Evolutionary conservation across 345 rosid genomes (phyloP).

Genomic region (Eucalyptus dawsonii): DNA sequence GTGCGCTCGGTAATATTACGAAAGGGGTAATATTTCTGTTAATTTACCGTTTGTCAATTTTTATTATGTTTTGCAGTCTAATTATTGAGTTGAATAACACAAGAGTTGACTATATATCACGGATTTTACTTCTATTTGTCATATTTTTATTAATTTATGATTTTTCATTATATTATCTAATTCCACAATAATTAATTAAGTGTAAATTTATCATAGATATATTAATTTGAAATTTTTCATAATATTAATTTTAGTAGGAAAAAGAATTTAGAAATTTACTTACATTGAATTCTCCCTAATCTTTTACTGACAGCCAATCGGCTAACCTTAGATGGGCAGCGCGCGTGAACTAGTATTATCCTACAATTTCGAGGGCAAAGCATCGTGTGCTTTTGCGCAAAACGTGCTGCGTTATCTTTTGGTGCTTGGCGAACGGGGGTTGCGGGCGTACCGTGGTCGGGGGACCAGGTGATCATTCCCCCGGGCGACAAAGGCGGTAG

Average conservation of each 20-base stretch:
- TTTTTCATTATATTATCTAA: too few relatives aligned
- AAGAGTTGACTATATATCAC: fast-evolving
- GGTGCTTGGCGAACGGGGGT: not conserved
- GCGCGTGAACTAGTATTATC: not conserved
- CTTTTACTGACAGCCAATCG: too few relatives aligned
- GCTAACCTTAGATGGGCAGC: not conserved
- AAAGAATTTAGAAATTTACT: too few relatives aligned
- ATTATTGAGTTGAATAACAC: too few relatives aligned
- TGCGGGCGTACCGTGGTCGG: not conserved
- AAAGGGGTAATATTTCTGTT: too few relatives aligned
- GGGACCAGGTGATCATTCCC: not conserved
- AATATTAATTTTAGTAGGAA: too few relatives aligned
- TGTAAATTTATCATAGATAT: fast-evolving
- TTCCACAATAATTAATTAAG: too few relatives aligned
- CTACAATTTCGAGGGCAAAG: not conserved
- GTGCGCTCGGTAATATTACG: not conserved
- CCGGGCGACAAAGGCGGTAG: not conserved
- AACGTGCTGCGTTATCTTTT: not conserved
- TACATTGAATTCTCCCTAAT: not conserved
- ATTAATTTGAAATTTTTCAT: too few relatives aligned
- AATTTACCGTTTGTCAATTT: too few relatives aligned
- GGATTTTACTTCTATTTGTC: too few relatives aligned
- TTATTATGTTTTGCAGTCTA: too few relatives aligned
- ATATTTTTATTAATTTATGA: too few relatives aligned
- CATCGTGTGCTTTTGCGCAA: not conserved